phyloP scores from a whole-genome alignment of 495 filamentous ascomycete genomes.

The Talaromyces ruber region DNA sequence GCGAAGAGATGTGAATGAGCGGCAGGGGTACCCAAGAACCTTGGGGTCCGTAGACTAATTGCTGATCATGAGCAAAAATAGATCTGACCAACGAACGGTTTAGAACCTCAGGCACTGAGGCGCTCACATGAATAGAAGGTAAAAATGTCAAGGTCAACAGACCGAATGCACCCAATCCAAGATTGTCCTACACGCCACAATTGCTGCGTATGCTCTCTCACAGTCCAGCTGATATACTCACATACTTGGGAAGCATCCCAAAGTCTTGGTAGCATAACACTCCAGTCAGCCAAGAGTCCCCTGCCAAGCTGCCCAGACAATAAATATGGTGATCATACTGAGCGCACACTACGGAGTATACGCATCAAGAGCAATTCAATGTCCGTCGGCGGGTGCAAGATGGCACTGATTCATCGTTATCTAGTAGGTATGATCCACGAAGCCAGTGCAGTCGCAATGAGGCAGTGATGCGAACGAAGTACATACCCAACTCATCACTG shows the following conservation, averaged over 20 bases:
- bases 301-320: constrained; percentile 5
- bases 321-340: constrained; percentile 1
- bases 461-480: background rate
- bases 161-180: background rate
- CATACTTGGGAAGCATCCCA: background rate
- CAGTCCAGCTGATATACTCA: background rate
- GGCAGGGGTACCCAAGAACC: background rate
- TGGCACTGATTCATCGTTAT: background rate
- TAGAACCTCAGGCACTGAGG: background rate
- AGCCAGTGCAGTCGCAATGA: background rate
- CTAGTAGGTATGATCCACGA: too few species aligned
- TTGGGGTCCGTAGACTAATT: background rate
- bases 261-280: background rate
- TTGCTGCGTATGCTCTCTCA: background rate
- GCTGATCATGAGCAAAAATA: background rate
- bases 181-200: background rate
- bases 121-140: background rate
- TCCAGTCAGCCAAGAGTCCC: background rate
- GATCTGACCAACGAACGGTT: background rate
- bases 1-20: background rate
- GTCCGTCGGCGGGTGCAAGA: background rate
- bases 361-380: background rate
- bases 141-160: background rate
- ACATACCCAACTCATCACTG: background rate
- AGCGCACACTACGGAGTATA: background rate